Percentiles rank a stretch among this genome's conserved stretches.
Conservation (phyloP, 345 rosid genomes). For the Xanthoceras sorbifolium region DNA sequence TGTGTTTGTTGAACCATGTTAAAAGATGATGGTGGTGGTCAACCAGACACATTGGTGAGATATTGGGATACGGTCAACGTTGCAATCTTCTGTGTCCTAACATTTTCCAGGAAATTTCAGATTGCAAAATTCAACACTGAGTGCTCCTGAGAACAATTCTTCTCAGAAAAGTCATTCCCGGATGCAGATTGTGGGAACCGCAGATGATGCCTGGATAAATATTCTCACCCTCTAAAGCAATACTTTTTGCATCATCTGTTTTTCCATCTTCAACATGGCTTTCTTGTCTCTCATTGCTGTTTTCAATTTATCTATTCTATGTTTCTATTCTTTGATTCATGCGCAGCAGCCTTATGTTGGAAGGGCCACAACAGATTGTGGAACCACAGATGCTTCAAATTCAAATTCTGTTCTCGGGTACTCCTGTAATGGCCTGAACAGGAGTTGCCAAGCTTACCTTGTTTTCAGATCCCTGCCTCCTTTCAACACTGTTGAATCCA, state of each 20-base stretch:
- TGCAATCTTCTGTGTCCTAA: background rate
- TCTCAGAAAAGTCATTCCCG: background rate
- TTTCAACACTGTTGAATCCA: conserved; percentile 47
- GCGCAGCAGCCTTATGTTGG: conserved; percentile 79
- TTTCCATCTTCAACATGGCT: conserved; percentile 26
- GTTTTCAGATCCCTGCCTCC: conserved; percentile 63
- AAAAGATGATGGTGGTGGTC: conserved; percentile 6
- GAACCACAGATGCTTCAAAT: conserved; percentile 27
- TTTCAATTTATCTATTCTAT: conserved; percentile 13
- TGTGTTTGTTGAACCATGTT: background rate
- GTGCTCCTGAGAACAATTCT: background rate
- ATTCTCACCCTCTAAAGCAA: background rate
- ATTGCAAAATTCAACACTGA: background rate
- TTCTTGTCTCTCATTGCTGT: conserved; percentile 19
- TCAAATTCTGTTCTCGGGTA: conserved; percentile 61
- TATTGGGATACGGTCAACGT: background rate
- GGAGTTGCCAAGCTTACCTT: conserved; percentile 59
- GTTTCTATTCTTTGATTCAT: conserved; percentile 31
- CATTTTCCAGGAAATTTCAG: background rate
- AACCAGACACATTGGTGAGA: background rate
- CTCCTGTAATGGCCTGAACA: conserved; percentile 68
- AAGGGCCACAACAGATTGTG: conserved; percentile 41
- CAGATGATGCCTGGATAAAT: background rate
- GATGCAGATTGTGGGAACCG: background rate
- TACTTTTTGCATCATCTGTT: background rate